Percentiles rank a stretch among this genome's conserved stretches.
Conservation (phyloP, 2,329 filamentous ascomycete genomes). For the Exserohilum turcica region DNA sequence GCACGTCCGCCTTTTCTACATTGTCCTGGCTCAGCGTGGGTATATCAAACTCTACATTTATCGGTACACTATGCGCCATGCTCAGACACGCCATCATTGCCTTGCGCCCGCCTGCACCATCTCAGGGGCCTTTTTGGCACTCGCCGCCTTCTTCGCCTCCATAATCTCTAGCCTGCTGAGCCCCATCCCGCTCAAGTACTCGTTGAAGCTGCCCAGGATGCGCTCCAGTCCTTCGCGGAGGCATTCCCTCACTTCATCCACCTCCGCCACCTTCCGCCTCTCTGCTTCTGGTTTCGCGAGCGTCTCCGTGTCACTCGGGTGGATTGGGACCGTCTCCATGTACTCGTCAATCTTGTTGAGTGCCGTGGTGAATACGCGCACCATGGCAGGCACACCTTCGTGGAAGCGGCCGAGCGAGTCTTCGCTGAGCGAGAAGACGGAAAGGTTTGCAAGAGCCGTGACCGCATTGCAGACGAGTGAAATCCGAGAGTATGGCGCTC, state of each 20-base stretch:
- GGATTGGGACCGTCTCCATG: slow-evolving; percentile 61
- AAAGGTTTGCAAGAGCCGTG: slow-evolving; percentile 70
- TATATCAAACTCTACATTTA: slow-evolving; percentile 2
- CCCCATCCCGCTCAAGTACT: slow-evolving; percentile 72
- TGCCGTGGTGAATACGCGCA: slow-evolving; percentile 72
- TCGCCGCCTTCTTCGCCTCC: slow-evolving; percentile 54
- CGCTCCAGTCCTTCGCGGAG: slow-evolving; percentile 69
- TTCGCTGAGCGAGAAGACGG: slow-evolving; percentile 75
- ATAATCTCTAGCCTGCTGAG: slow-evolving; percentile 73
- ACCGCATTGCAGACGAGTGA: slow-evolving; percentile 57
- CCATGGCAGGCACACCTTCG: slow-evolving; percentile 73
- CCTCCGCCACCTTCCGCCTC: slow-evolving; percentile 60
- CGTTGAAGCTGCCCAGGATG: slow-evolving; percentile 73
- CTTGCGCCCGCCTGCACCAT: slow-evolving; percentile 25
- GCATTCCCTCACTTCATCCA: slow-evolving; percentile 70
- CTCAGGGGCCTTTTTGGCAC: slow-evolving; percentile 24
- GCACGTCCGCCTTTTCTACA: neutral
- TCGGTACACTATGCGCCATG: neutral
- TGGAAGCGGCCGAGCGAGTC: slow-evolving; percentile 88
- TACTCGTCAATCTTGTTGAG: slow-evolving; percentile 74
- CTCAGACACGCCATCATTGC: neutral
- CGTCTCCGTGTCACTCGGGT: slow-evolving; percentile 79
- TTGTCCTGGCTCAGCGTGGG: neutral
- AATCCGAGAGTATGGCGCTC: slow-evolving; percentile 70
- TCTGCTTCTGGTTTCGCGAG: slow-evolving; percentile 51